These are phyloP conservation scores for Chlorella sp. DNA, from an alignment of 139 green algal genomes.

Conservation along the genomic window DNA sequence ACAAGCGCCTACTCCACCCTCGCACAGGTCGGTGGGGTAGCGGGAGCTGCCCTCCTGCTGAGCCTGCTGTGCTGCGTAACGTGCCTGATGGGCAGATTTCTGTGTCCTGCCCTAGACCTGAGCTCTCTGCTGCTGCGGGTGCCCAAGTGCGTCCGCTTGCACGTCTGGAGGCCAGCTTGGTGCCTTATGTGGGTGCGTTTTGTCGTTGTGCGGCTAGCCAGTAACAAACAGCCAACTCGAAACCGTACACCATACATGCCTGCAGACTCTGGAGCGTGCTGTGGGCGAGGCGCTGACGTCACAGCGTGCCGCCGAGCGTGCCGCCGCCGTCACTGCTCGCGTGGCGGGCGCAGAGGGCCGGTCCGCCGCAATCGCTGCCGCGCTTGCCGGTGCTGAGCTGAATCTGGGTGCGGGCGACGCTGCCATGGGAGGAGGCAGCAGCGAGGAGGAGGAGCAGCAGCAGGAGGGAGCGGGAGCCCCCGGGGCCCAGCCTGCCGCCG, in stretches of 20 bases:
- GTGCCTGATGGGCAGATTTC: no score
- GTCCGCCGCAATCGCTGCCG: constrained; percentile 1
- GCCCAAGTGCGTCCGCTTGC: no score
- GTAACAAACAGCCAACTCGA: no score
- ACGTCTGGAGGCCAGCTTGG: no score
- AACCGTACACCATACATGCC: background rate
- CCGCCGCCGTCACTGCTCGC: background rate
- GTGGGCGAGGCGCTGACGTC: background rate
- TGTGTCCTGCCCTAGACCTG: no score
- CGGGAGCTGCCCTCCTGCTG: background rate
- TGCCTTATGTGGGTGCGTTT: no score
- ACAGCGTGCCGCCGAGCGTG: background rate
- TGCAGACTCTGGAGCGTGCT: constrained; percentile 31
- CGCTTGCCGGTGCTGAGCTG: constrained; percentile 15
- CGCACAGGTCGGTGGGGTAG: background rate
- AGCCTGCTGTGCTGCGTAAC: background rate
- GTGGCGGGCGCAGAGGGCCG: background rate
- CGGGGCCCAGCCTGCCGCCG: background rate
- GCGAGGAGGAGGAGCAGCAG: background rate
- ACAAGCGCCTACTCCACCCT: background rate
- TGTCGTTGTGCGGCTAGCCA: no score
- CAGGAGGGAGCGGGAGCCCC: background rate
- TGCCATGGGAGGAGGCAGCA: background rate
- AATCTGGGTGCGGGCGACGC: background rate
- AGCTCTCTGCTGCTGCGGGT: no score